Evolutionary conservation across 2,329 filamentous ascomycete species (phyloP).

Genomic region (Trichocomaceae sp.): DNA sequence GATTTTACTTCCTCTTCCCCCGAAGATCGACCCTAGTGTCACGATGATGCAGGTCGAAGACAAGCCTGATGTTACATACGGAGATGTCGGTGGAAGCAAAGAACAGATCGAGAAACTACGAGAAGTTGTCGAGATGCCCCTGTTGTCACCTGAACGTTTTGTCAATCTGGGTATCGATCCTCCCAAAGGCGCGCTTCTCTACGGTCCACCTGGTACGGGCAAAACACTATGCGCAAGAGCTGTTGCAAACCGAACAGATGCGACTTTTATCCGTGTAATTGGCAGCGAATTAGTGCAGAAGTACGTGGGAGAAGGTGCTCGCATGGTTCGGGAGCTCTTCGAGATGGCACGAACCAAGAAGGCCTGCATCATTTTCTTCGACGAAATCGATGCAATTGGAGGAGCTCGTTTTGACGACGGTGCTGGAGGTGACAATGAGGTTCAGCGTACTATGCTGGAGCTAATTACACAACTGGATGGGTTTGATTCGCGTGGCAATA

Average conservation of each 20-base stretch:
- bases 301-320: conserved; percentile 94
- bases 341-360: conserved; percentile 99
- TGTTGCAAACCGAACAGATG: conserved; percentile 95
- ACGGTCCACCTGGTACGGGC: conserved; percentile 95
- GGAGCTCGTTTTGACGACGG: conserved; percentile 95
- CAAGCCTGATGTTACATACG: conserved; percentile 98
- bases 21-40: conserved; percentile 97
- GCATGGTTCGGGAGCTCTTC: conserved; percentile 97
- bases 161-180: conserved; percentile 98
- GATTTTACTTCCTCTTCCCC: conserved; percentile 89
- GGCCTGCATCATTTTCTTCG: conserved; percentile 99
- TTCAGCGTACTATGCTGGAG: conserved; percentile 96
- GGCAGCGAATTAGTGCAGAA: conserved; percentile 97
- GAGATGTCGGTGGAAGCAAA: conserved; percentile 97
- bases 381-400: conserved; percentile 95
- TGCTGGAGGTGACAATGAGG: conserved; percentile 93
- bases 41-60: conserved; percentile 99
- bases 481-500: conserved; percentile 93
- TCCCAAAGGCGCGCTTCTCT: conserved; percentile 92
- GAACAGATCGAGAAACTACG: conserved; percentile 98
- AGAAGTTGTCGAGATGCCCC: conserved; percentile 97
- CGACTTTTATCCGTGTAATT: conserved; percentile 97
- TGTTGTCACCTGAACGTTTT: conserved; percentile 92
- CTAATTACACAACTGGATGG: conserved; percentile 95
- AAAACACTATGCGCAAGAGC: conserved; percentile 97